Percentiles rank a stretch among this genome's conserved stretches.
phyloP scores from a whole-genome alignment of 257 asterid species.

The Thymus quinquecostatus region DNA sequence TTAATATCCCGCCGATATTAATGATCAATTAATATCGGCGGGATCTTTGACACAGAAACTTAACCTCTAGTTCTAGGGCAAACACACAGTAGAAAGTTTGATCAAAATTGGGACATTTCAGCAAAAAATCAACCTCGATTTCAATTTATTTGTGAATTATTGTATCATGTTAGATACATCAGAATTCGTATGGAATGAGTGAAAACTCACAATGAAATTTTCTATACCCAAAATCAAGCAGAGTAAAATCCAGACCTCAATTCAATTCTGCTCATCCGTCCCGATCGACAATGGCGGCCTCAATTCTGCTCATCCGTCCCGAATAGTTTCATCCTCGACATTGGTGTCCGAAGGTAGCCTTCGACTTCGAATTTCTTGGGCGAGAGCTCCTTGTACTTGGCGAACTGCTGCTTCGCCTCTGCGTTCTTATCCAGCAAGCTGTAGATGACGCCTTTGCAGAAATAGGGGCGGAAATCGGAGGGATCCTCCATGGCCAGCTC shows the following conservation, averaged over 20 bases:
- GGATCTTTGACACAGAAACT: too few species aligned
- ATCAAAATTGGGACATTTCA: too few species aligned
- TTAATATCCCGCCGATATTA: too few species aligned
- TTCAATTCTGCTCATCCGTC: constrained; percentile 53
- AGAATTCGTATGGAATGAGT: neutral
- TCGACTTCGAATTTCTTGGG: constrained; percentile 84
- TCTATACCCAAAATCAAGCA: too few species aligned
- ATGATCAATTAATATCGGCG: too few species aligned
- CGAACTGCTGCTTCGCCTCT: constrained; percentile 79
- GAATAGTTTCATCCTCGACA: constrained; percentile 80
- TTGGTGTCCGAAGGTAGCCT: constrained; percentile 77
- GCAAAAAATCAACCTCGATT: neutral
- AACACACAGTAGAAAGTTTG: too few species aligned
- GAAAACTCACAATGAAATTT: neutral
- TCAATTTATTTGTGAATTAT: constrained; percentile 15
- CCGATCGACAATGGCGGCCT: constrained; percentile 28
- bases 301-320: constrained; percentile 60
- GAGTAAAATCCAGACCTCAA: too few species aligned
- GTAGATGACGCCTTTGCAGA: constrained; percentile 86
- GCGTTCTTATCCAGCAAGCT: constrained; percentile 65
- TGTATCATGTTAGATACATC: constrained; percentile 19
- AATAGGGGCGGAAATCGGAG: constrained; percentile 82
- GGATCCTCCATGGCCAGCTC: constrained; percentile 76
- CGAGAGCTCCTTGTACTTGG: constrained; percentile 63
- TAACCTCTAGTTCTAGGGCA: too few species aligned